Percentiles rank a stretch among this genome's conserved stretches.
phyloP scores from a whole-genome alignment of 2,329 filamentous ascomycete species.

The Spiromastix sp. region DNA sequence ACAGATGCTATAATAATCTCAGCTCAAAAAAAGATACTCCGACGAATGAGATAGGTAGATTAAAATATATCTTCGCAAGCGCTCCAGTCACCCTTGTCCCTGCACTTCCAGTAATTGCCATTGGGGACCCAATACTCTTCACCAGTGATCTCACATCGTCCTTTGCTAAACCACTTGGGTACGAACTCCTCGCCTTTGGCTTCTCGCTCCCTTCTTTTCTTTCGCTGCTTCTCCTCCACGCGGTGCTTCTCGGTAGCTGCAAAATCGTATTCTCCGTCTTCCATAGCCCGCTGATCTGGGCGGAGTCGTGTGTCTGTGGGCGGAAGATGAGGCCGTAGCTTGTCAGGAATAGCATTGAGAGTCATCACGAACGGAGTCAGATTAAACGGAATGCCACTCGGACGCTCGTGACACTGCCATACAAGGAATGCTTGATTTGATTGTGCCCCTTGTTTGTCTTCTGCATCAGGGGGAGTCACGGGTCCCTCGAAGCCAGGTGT shows the following conservation, averaged over 20 bases:
- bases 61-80: conserved; percentile 66
- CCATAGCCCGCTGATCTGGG: conserved; percentile 95
- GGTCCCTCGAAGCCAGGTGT: conserved; percentile 81
- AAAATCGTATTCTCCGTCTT: conserved; percentile 92
- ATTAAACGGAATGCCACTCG: conserved; percentile 86
- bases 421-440: conserved; percentile 78
- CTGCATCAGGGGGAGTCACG: conserved; percentile 44
- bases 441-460: conserved; percentile 44
- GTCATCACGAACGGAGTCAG: conserved; percentile 92
- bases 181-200: conserved; percentile 67
- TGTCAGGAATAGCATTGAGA: conserved; percentile 83
- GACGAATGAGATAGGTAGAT: too few relatives aligned
- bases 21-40: too few relatives aligned
- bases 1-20: too few relatives aligned
- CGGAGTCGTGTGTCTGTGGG: conserved; percentile 90
- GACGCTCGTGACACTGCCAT: conserved; percentile 79
- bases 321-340: conserved; percentile 64
- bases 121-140: conserved; percentile 87
- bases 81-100: conserved; percentile 55
- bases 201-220: conserved; percentile 63
- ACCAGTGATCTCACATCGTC: conserved; percentile 65
- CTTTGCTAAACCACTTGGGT: conserved; percentile 76
- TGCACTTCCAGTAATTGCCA: conserved; percentile 73
- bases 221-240: conserved; percentile 82
- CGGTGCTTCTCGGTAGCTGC: conserved; percentile 90